Conservation (phyloP, 495 filamentous ascomycete species). For the Aspergillus avenaceus region DNA sequence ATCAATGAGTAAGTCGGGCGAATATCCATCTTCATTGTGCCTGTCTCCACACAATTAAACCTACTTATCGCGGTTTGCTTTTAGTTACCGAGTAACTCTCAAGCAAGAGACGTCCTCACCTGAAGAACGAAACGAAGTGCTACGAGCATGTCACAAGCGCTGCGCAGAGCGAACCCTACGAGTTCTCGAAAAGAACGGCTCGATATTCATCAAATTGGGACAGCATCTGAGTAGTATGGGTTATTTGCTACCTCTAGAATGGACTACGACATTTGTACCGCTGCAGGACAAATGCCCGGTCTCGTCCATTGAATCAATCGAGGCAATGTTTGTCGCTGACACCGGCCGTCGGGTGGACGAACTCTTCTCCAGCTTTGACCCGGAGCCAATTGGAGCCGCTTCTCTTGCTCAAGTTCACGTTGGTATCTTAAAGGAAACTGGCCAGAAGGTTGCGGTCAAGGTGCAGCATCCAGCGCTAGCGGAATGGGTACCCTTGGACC, state of each 20-base stretch:
- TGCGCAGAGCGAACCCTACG: slow-evolving; percentile 84
- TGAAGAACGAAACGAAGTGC: slow-evolving; percentile 57
- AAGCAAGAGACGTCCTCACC: slow-evolving; percentile 56
- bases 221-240: slow-evolving; percentile 97
- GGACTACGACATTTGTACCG: slow-evolving; percentile 94
- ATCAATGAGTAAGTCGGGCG: slow-evolving; percentile 76
- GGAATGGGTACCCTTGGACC: slow-evolving; percentile 88
- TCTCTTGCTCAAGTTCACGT: slow-evolving; percentile 93
- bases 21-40: background rate
- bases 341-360: slow-evolving; percentile 76
- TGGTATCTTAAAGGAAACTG: slow-evolving; percentile 78
- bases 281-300: slow-evolving; percentile 95
- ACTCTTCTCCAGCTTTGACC: slow-evolving; percentile 79
- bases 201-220: slow-evolving; percentile 96
- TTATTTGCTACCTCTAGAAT: slow-evolving; percentile 89
- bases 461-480: slow-evolving; percentile 89
- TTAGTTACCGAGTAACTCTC: slow-evolving; percentile 77
- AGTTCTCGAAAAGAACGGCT: slow-evolving; percentile 90
- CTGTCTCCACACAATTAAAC: too few relatives aligned
- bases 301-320: slow-evolving; percentile 84
- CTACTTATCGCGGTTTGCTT: background rate
- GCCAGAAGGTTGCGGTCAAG: slow-evolving; percentile 94
- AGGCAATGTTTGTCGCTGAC: slow-evolving; percentile 78
- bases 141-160: slow-evolving; percentile 85
- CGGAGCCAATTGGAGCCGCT: slow-evolving; percentile 80